phyloP scores from a whole-genome alignment of 805 yeast genomes.

The Kuraishia capsulata region DNA sequence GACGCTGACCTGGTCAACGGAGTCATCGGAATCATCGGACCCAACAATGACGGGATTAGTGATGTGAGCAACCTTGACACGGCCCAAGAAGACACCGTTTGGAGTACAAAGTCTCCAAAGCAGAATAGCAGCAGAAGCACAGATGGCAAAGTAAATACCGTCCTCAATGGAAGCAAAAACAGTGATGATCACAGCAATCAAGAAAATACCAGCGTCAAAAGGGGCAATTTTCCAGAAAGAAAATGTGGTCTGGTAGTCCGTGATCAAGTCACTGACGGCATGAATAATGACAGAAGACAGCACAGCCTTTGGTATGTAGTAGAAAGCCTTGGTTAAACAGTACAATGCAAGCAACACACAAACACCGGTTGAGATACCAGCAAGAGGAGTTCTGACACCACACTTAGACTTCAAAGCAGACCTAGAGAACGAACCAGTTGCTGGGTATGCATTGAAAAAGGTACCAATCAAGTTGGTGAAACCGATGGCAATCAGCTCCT shows the following conservation, averaged over 20 bases:
- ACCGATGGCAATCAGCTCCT: constrained; percentile 91
- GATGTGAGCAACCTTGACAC: constrained; percentile 64
- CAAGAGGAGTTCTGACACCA: constrained; percentile 90
- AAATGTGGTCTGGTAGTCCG: constrained; percentile 59
- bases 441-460: constrained; percentile 88
- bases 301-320: constrained; percentile 84
- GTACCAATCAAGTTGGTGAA: constrained; percentile 86
- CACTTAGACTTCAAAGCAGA: constrained; percentile 92
- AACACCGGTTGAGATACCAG: constrained; percentile 84
- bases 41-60: constrained; percentile 41
- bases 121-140: constrained; percentile 70
- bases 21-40: constrained; percentile 9
- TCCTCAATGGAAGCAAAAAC: constrained; percentile 75
- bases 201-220: constrained; percentile 61
- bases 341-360: constrained; percentile 84
- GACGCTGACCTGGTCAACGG: background rate
- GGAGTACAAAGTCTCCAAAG: constrained; percentile 75
- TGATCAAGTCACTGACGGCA: constrained; percentile 81
- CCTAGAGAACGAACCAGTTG: constrained; percentile 93
- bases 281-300: constrained; percentile 85
- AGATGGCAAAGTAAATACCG: constrained; percentile 86
- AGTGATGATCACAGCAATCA: constrained; percentile 64
- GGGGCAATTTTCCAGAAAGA: constrained; percentile 69
- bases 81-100: constrained; percentile 74
- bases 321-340: constrained; percentile 75